phyloP scores from a whole-genome alignment of 345 rosid species.

The Viola odorata region DNA sequence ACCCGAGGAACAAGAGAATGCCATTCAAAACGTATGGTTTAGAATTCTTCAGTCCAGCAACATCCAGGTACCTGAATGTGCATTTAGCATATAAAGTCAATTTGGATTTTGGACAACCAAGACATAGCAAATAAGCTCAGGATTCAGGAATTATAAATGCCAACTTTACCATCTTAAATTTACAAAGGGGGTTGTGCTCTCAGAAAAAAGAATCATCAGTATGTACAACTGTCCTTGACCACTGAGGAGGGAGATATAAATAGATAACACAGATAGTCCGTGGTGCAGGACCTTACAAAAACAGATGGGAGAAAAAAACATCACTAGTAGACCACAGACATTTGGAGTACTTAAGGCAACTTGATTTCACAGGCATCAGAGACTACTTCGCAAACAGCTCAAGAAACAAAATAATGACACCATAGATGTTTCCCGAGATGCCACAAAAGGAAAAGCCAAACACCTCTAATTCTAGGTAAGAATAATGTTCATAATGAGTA shows the following conservation, averaged over 20 bases:
- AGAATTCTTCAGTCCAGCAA: conserved; percentile 63
- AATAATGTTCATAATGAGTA: background rate
- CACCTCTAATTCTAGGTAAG: background rate
- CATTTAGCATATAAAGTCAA: background rate
- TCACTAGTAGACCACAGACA: background rate
- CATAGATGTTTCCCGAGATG: background rate
- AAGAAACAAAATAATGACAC: background rate
- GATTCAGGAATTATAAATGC: background rate
- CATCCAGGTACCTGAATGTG: conserved; percentile 65
- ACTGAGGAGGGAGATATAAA: conserved; percentile 57
- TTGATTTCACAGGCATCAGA: background rate
- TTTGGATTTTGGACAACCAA: background rate
- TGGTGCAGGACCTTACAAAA: conserved; percentile 63
- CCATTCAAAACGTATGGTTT: conserved; percentile 56
- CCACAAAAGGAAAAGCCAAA: background rate
- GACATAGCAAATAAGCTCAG: background rate
- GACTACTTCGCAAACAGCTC: background rate
- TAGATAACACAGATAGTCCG: conserved; percentile 63
- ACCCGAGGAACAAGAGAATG: conserved; percentile 62
- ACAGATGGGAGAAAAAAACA: background rate
- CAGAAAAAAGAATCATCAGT: conserved; percentile 74
- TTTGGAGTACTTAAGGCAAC: background rate
- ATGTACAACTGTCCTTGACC: conserved; percentile 76
- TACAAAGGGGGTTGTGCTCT: conserved; percentile 72
- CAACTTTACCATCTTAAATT: conserved; percentile 70